A percentile compares a stretch with the other conserved stretches of the same genome.
These are phyloP conservation scores for Sisymbrium altissimum DNA, from an alignment of 345 rosid genomes.

Conservation along the genomic window DNA sequence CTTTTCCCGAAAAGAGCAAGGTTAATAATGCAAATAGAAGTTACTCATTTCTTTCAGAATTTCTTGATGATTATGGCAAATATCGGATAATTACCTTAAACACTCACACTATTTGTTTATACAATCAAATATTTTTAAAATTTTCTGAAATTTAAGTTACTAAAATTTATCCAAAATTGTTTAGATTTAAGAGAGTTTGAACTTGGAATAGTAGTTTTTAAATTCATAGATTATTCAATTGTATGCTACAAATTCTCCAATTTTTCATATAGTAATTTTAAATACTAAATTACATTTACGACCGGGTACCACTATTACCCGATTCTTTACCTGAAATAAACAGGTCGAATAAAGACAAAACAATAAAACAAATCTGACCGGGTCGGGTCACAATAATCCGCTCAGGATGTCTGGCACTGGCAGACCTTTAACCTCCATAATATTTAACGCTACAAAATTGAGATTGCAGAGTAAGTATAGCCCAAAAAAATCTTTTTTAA, in stretches of 20 bases:
- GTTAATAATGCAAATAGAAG: too few relatives aligned
- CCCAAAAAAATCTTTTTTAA: background rate
- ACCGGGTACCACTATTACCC: background rate
- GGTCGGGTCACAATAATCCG: conserved; percentile 25
- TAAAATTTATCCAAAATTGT: too few relatives aligned
- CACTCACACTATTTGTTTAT: too few relatives aligned
- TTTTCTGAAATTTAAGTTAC: too few relatives aligned
- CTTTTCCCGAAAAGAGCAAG: too few relatives aligned
- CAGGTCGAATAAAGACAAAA: background rate
- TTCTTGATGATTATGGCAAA: too few relatives aligned
- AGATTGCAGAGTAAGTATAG: conserved; percentile 27
- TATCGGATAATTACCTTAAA: too few relatives aligned
- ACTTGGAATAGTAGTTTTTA: background rate
- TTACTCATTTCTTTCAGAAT: too few relatives aligned
- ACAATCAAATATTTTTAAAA: too few relatives aligned
- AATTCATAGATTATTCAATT: background rate
- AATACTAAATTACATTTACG: background rate
- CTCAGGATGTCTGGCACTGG: conserved; percentile 21
- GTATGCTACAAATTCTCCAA: background rate
- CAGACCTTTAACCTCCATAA: conserved; percentile 15
- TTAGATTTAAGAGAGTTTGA: background rate
- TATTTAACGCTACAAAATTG: background rate
- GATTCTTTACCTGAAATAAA: background rate
- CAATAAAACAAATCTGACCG: conserved; percentile 8
- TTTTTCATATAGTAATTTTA: background rate